Evolutionary conservation across 2,329 filamentous ascomycete genomes (phyloP).

Genomic region (Penicillium sp.): DNA sequence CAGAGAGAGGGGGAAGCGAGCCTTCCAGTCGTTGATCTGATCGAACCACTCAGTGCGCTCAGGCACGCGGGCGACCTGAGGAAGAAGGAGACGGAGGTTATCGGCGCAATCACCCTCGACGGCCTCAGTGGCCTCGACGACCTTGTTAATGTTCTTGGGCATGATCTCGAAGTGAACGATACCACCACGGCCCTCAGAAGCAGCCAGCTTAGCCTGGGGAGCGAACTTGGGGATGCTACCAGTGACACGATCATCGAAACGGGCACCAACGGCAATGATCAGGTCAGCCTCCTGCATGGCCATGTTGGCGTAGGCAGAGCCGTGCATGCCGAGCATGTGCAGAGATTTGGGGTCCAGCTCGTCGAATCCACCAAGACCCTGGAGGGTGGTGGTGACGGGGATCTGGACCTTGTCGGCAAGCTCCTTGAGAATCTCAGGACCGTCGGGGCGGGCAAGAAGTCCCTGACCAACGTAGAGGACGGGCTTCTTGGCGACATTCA

Average conservation of each 20-base stretch:
- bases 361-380: conserved; percentile 89
- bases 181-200: conserved; percentile 81
- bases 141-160: conserved; percentile 99
- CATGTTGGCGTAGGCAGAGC: conserved; percentile 96
- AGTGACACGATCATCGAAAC: conserved; percentile 96
- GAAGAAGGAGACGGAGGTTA: conserved; percentile 77
- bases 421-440: conserved; percentile 77
- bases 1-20: conserved; percentile 79
- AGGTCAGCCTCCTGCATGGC: conserved; percentile 96
- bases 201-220: conserved; percentile 82
- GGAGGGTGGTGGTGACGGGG: conserved; percentile 93
- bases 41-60: conserved; percentile 84
- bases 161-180: conserved; percentile 98
- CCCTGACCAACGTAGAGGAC: conserved; percentile 95
- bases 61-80: conserved; percentile 66
- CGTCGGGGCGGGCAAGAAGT: conserved; percentile 78
- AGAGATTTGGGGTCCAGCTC: conserved; percentile 92
- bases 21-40: conserved; percentile 90
- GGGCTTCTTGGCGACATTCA: conserved; percentile 91
- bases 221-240: conserved; percentile 82
- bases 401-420: conserved; percentile 89
- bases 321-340: conserved; percentile 99
- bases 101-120: conserved; percentile 88
- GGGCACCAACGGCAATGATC: conserved; percentile 89
- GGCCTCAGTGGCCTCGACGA: conserved; percentile 93